Percentiles rank a stretch among this genome's conserved stretches.
These are phyloP conservation scores for Salix viminalis DNA, from an alignment of 345 rosid species.

Conservation along the genomic window DNA sequence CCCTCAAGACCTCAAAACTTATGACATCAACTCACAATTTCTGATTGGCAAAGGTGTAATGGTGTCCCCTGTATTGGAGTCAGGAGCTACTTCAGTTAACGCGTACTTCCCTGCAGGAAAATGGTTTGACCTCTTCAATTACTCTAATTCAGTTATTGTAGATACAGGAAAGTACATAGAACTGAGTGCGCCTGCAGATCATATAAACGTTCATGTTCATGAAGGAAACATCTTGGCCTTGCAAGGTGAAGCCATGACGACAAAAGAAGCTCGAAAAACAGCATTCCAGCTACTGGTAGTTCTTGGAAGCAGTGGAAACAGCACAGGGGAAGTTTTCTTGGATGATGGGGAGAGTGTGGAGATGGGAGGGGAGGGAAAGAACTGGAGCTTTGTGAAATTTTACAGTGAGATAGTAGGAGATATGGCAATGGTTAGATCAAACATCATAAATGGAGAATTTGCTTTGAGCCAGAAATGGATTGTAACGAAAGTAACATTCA, in stretches of 20 bases:
- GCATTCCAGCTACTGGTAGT: constrained; percentile 49
- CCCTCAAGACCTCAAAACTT: constrained; percentile 49
- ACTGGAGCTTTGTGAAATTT: constrained; percentile 55
- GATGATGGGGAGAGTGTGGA: constrained; percentile 56
- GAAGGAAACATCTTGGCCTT: constrained; percentile 64
- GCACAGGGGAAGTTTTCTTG: constrained; percentile 51
- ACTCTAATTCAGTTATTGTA: constrained; percentile 35
- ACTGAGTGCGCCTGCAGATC: constrained; percentile 47
- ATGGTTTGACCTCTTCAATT: constrained; percentile 68
- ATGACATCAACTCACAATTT: constrained; percentile 49
- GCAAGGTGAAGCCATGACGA: constrained; percentile 70
- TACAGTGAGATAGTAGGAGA: constrained; percentile 19
- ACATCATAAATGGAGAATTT: constrained; percentile 44
- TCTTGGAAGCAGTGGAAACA: constrained; percentile 32
- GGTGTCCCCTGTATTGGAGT: constrained; percentile 51
- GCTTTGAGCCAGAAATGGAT: constrained; percentile 46
- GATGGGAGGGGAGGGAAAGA: constrained; percentile 54
- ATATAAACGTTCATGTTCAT: constrained; percentile 50
- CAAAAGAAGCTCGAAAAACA: constrained; percentile 43
- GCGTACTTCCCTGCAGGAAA: constrained; percentile 68
- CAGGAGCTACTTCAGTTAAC: constrained; percentile 31
- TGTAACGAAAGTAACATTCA: constrained; percentile 42
- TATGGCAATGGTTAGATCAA: constrained; percentile 30
- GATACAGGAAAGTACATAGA: constrained; percentile 32
- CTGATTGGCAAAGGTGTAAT: constrained; percentile 54